These are phyloP conservation scores for Tuber indicum DNA, from an alignment of 495 filamentous ascomycete genomes.

Conservation along the genomic window DNA sequence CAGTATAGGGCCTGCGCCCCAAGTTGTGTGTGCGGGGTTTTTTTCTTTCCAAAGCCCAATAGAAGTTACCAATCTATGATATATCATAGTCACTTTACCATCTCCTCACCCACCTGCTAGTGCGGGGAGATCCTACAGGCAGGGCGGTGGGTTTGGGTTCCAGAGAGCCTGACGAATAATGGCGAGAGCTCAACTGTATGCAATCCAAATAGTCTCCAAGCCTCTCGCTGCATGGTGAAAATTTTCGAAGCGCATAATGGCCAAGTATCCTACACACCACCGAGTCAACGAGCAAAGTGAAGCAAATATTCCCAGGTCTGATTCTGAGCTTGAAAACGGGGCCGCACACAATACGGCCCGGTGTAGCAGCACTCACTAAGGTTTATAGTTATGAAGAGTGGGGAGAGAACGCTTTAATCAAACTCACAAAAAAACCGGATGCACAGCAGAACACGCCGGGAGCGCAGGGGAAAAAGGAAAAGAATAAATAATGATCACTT, in stretches of 20 bases:
- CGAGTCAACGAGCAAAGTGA: not conserved
- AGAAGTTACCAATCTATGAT: not conserved
- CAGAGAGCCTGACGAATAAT: not conserved
- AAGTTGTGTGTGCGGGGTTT: not conserved
- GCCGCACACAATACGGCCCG: not conserved
- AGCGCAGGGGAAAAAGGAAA: not conserved
- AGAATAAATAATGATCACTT: not conserved
- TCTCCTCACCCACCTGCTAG: not conserved
- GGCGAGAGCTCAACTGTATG: not conserved
- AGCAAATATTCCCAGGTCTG: not conserved
- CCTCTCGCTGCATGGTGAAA: not conserved
- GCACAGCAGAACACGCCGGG: not conserved
- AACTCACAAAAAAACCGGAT: not conserved
- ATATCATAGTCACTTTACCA: not conserved
- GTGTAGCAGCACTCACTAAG: not conserved
- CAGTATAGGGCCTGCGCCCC: not conserved
- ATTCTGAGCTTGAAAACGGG: not conserved
- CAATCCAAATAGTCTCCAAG: not conserved
- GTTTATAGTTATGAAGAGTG: too few relatives aligned
- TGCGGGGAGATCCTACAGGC: not conserved
- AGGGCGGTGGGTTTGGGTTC: not conserved
- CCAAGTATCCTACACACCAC: not conserved
- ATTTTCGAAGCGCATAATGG: not conserved
- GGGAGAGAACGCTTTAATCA: too few relatives aligned
- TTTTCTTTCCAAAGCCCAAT: not conserved